These are phyloP conservation scores for Apiotrichum akiyoshidainum DNA, from an alignment of 1,284 basidiomycete genomes.

Conservation along the genomic window DNA sequence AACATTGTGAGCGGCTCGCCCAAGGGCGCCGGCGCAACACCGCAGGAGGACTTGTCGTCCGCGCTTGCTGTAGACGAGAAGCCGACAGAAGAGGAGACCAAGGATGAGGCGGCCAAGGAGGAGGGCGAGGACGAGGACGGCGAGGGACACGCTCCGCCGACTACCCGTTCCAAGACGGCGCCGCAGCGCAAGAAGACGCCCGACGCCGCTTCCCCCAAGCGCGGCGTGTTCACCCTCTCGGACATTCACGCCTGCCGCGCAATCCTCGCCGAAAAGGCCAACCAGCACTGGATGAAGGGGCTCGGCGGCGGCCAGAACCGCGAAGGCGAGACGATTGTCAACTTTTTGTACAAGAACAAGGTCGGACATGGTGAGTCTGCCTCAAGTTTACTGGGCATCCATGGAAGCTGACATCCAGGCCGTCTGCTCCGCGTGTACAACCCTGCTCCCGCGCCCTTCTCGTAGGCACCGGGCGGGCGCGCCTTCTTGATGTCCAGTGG, in stretches of 20 bases:
- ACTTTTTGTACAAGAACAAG: slow-evolving; percentile 50
- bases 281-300: slow-evolving; percentile 48
- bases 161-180: slow-evolving; percentile 43
- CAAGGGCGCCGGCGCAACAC: background rate
- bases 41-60: background rate
- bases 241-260: slow-evolving; percentile 42
- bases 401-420: slow-evolving; percentile 19
- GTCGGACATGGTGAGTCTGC: slow-evolving; percentile 45
- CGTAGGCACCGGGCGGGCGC: background rate
- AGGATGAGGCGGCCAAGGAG: slow-evolving; percentile 10
- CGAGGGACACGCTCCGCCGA: slow-evolving; percentile 24
- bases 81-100: background rate
- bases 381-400: background rate
- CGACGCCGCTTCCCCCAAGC: slow-evolving; percentile 20
- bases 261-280: slow-evolving; percentile 46
- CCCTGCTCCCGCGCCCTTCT: slow-evolving; percentile 23
- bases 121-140: slow-evolving; percentile 3
- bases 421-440: slow-evolving; percentile 45
- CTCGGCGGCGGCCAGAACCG: slow-evolving; percentile 49
- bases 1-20: slow-evolving; percentile 15
- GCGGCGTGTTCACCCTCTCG: slow-evolving; percentile 45
- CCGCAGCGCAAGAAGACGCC: slow-evolving; percentile 33
- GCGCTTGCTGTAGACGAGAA: background rate
- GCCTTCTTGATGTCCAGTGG: no score
- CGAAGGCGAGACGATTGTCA: slow-evolving; percentile 48